Evolutionary conservation across 352 stramenopile species (phyloP).

Genomic region (Phytophthora rubi): DNA sequence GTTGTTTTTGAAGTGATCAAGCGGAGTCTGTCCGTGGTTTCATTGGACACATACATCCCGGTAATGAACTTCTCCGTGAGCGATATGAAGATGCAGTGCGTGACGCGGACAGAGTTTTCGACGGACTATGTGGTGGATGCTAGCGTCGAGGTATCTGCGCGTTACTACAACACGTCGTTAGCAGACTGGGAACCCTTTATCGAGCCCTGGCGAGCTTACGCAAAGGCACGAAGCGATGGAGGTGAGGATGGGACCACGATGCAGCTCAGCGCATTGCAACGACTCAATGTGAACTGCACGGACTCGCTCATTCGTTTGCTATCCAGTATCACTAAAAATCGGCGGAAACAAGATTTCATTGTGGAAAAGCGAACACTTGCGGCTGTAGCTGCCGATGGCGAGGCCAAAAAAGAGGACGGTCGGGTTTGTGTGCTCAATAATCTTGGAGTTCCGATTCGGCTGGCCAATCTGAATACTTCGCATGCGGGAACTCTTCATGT

Average conservation of each 20-base stretch:
- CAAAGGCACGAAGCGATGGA: conserved; percentile 63
- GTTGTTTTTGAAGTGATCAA: conserved; percentile 92
- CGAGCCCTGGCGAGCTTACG: conserved; percentile 84
- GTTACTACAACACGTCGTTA: conserved; percentile 90
- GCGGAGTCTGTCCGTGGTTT: conserved; percentile 86
- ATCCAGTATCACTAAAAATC: conserved; percentile 81
- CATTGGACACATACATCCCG: conserved; percentile 89
- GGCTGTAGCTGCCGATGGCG: conserved; percentile 75
- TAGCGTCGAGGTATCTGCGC: conserved; percentile 79
- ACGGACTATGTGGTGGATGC: conserved; percentile 73
- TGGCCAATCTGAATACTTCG: conserved; percentile 90
- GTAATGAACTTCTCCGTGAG: conserved; percentile 90
- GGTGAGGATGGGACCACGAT: conserved; percentile 65
- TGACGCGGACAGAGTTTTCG: conserved; percentile 76
- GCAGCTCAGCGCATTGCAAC: conserved; percentile 83
- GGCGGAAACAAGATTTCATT: conserved; percentile 74
- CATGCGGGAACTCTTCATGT: conserved; percentile 81
- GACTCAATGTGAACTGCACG: conserved; percentile 89
- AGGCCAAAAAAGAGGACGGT: conserved; percentile 86
- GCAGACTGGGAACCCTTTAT: conserved; percentile 90
- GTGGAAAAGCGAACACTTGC: conserved; percentile 79
- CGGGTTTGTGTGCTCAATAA: conserved; percentile 91
- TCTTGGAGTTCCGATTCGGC: conserved; percentile 84
- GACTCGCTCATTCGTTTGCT: conserved; percentile 83
- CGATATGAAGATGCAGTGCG: conserved; percentile 80